Conservation (phyloP, 2,329 filamentous ascomycete genomes). For the Cercospora citrullina region DNA sequence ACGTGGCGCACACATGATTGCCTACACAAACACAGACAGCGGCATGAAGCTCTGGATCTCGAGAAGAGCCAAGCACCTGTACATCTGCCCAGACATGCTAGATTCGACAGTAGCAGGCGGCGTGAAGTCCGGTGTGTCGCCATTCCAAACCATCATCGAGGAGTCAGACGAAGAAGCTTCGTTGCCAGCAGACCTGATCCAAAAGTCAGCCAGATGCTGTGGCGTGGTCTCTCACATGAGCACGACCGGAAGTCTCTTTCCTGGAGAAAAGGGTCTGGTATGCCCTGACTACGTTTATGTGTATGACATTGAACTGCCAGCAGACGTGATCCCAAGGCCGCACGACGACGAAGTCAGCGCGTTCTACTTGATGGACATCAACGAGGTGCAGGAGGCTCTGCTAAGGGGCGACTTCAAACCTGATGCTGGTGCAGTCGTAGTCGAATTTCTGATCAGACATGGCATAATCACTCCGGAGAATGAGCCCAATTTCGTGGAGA, state of each 20-base stretch:
- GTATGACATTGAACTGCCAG: constrained; percentile 78
- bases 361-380: constrained; percentile 73
- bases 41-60: constrained; percentile 82
- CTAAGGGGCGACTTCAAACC: constrained; percentile 78
- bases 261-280: constrained; percentile 76
- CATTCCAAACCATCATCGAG: constrained; percentile 77
- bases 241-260: constrained; percentile 69
- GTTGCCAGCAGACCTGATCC: constrained; percentile 67
- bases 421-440: constrained; percentile 79
- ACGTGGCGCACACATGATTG: constrained; percentile 78
- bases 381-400: constrained; percentile 69
- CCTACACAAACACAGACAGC: constrained; percentile 56
- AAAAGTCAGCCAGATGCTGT: constrained; percentile 55
- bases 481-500: constrained; percentile 74
- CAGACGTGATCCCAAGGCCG: constrained; percentile 67
- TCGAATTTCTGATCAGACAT: constrained; percentile 87
- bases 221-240: constrained; percentile 82
- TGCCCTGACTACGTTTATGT: constrained; percentile 89
- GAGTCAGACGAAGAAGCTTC: constrained; percentile 89
- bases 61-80: constrained; percentile 70
- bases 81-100: constrained; percentile 82
- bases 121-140: constrained; percentile 75
- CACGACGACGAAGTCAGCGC: constrained; percentile 85
- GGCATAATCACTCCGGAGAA: constrained; percentile 75
- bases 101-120: constrained; percentile 91